A percentile compares a stretch with the other conserved stretches of the same genome.
Conservation (phyloP, 371 early-diverging fungal genomes). For the Funneliformis caledonium region DNA sequence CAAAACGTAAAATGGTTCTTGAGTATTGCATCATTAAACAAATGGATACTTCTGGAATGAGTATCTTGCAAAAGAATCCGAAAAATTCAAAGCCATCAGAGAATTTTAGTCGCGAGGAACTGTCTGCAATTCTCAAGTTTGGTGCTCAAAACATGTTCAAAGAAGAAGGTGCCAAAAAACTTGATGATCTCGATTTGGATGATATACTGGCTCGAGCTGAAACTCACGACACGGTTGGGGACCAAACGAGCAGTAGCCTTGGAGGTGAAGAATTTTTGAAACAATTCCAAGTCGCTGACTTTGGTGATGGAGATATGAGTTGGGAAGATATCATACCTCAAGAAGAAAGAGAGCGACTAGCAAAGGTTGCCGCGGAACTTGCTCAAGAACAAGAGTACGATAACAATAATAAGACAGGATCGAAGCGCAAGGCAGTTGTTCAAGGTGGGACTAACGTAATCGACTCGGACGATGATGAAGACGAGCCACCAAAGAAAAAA, state of each 20-base stretch:
- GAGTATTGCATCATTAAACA: slow-evolving; percentile 97
- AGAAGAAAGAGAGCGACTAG: slow-evolving; percentile 71
- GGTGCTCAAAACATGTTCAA: slow-evolving; percentile 97
- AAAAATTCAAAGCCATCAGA: slow-evolving; percentile 51
- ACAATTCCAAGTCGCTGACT: slow-evolving; percentile 94
- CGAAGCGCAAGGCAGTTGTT: slow-evolving; percentile 30
- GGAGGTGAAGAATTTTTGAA: slow-evolving; percentile 91
- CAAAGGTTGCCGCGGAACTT: slow-evolving; percentile 60
- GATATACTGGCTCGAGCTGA: slow-evolving; percentile 95
- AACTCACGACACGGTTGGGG: slow-evolving; percentile 80
- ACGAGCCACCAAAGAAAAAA: slow-evolving; percentile 45
- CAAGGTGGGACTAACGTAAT: not conserved
- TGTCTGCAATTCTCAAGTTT: slow-evolving; percentile 94
- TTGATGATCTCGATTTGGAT: slow-evolving; percentile 94
- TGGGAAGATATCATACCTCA: slow-evolving; percentile 98
- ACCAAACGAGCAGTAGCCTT: slow-evolving; percentile 59
- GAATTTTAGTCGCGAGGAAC: slow-evolving; percentile 81
- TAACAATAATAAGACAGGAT: slow-evolving; percentile 44
- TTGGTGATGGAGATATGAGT: slow-evolving; percentile 74
- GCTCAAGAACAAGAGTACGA: slow-evolving; percentile 38
- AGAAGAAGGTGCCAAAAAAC: slow-evolving; percentile 71
- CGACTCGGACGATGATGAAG: slow-evolving; percentile 48
- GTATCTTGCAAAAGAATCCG: slow-evolving; percentile 64
- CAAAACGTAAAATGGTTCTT: slow-evolving; percentile 97
- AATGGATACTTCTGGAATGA: slow-evolving; percentile 95